These are phyloP conservation scores for Mangifera indica DNA, from an alignment of 345 rosid species.

Conservation along the genomic window DNA sequence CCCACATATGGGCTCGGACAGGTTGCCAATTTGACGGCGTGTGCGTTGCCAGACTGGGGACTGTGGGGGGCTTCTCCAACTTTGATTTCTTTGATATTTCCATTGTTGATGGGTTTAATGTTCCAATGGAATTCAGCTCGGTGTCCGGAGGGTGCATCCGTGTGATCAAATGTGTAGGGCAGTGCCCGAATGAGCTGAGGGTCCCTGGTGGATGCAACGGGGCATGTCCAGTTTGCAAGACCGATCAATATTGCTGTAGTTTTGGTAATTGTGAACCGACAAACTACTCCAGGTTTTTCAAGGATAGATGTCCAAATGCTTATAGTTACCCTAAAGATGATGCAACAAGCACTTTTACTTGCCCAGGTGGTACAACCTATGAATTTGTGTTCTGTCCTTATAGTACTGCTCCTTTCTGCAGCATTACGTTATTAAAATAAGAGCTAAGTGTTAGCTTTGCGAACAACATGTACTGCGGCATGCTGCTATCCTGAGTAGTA, in stretches of 20 bases:
- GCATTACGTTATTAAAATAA: too few relatives aligned
- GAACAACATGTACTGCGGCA: too few relatives aligned
- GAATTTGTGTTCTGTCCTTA: neutral
- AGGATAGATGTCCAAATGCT: slow-evolving; percentile 2
- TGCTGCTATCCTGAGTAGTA: too few relatives aligned
- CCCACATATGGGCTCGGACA: neutral
- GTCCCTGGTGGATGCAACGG: slow-evolving; percentile 12
- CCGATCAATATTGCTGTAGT: slow-evolving; percentile 1
- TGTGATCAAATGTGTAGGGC: neutral
- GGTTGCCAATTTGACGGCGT: slow-evolving; percentile 18
- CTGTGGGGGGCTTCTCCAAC: slow-evolving; percentile 24
- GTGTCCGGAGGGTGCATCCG: slow-evolving; percentile 19
- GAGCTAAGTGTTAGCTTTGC: too few relatives aligned
- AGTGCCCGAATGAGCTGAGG: neutral
- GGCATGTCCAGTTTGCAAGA: neutral
- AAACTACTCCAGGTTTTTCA: slow-evolving; percentile 6
- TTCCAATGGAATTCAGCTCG: slow-evolving; percentile 39
- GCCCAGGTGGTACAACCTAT: neutral
- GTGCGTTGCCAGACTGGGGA: slow-evolving; percentile 29
- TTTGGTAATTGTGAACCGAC: neutral
- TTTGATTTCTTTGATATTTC: slow-evolving; percentile 38
- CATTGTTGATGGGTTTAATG: slow-evolving; percentile 35
- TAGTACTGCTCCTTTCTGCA: neutral
- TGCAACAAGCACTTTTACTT: neutral
- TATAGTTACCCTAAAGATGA: slow-evolving; percentile 17